These are phyloP conservation scores for Phylloporus rhodoxanthus DNA, from an alignment of 768 basidiomycete genomes.

Conservation along the genomic window DNA sequence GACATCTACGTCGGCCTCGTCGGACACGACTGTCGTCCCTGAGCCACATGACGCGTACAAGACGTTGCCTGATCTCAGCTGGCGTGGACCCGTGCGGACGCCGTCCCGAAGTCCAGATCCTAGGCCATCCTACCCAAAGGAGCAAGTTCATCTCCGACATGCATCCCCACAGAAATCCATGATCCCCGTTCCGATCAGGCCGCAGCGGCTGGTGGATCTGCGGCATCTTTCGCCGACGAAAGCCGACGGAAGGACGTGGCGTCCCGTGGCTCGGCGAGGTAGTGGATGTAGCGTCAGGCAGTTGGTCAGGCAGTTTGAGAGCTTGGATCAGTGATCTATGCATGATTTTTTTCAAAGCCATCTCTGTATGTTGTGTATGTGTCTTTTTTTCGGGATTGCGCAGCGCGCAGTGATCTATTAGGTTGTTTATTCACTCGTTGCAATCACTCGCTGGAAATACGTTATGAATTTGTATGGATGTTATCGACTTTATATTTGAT, in stretches of 20 bases:
- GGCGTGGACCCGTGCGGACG: slow-evolving; percentile 50
- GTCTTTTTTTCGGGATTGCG: slow-evolving; percentile 10
- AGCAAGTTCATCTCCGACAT: slow-evolving; percentile 57
- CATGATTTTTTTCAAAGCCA: neutral
- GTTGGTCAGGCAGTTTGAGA: slow-evolving; percentile 59
- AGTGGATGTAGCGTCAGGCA: slow-evolving; percentile 73
- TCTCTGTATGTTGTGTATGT: slow-evolving; percentile 2
- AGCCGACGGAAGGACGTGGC: slow-evolving; percentile 28
- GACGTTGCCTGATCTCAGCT: slow-evolving; percentile 40
- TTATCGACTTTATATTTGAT: neutral
- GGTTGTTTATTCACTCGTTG: neutral
- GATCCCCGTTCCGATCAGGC: slow-evolving; percentile 41
- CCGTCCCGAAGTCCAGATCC: slow-evolving; percentile 49
- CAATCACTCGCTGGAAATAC: neutral
- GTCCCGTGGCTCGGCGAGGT: slow-evolving; percentile 41
- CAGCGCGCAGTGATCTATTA: slow-evolving; percentile 8
- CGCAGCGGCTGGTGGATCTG: slow-evolving; percentile 50
- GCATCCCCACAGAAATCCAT: slow-evolving; percentile 38
- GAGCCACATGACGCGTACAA: slow-evolving; percentile 36
- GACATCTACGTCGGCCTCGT: slow-evolving; percentile 8
- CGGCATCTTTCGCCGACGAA: slow-evolving; percentile 37
- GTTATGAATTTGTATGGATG: neutral
- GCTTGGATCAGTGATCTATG: slow-evolving; percentile 14
- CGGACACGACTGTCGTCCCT: slow-evolving; percentile 33
- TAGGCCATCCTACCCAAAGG: slow-evolving; percentile 50